A percentile compares a stretch with the other conserved stretches of the same genome.
Conservation (phyloP, 75 land plant genomes). For the Cryptomeria japonica region DNA sequence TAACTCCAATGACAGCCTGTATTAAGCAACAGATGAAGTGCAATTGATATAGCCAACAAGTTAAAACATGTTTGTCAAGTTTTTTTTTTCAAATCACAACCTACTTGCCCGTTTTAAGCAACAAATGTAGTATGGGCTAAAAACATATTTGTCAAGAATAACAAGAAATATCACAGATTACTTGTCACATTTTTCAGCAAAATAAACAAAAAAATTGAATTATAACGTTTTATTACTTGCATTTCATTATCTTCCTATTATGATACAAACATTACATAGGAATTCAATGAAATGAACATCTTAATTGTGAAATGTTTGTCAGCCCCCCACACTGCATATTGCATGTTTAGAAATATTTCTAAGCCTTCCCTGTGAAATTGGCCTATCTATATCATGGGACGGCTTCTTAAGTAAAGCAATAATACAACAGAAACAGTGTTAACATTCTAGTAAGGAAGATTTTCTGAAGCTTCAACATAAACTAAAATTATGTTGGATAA, state of each 20-base stretch:
- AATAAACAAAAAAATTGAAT: background rate
- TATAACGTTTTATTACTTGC: background rate
- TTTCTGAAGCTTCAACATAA: background rate
- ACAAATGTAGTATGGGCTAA: too few relatives aligned
- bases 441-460: background rate
- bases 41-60: background rate
- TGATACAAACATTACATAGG: background rate
- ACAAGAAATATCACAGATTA: too few relatives aligned
- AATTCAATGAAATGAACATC: background rate
- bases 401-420: background rate
- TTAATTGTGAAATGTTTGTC: background rate
- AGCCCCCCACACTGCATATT: background rate
- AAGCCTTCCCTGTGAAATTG: background rate
- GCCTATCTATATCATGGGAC: background rate
- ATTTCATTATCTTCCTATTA: background rate
- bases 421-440: background rate
- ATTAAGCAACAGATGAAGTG: background rate
- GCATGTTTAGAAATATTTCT: background rate
- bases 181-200: slow-evolving; percentile 4
- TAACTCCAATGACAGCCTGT: slow-evolving; percentile 70
- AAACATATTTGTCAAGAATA: too few relatives aligned
- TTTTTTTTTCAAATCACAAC: too few relatives aligned
- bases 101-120: too few relatives aligned
- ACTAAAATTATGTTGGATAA: background rate
- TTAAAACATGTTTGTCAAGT: background rate